phyloP scores from a whole-genome alignment of 2,329 filamentous ascomycete genomes.

The Hypoxylon sp. region DNA sequence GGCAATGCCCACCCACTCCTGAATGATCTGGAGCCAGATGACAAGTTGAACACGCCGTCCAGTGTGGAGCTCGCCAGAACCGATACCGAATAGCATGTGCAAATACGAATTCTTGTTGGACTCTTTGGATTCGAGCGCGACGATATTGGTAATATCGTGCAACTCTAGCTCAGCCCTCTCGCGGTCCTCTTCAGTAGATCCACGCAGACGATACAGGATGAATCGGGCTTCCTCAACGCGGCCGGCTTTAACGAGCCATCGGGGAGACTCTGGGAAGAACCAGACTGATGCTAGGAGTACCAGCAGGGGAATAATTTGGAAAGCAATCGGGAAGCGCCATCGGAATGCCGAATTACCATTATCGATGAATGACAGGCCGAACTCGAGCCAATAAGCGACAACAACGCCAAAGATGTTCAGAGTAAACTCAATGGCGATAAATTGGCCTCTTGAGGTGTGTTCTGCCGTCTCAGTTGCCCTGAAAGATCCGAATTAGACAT shows the following conservation, averaged over 20 bases:
- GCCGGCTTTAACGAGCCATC: slow-evolving; percentile 76
- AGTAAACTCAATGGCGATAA: slow-evolving; percentile 79
- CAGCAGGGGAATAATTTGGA: slow-evolving; percentile 75
- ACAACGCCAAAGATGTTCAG: slow-evolving; percentile 79
- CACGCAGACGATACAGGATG: slow-evolving; percentile 74
- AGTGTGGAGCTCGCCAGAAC: slow-evolving; percentile 74
- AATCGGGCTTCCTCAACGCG: slow-evolving; percentile 76
- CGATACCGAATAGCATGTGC: slow-evolving; percentile 75
- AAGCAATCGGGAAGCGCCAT: slow-evolving; percentile 78
- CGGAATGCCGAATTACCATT: slow-evolving; percentile 69
- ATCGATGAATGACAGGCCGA: slow-evolving; percentile 72
- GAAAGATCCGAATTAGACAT: slow-evolving; percentile 3
- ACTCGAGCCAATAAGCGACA: slow-evolving; percentile 72
- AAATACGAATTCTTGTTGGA: slow-evolving; percentile 70
- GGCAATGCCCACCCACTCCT: slow-evolving; percentile 78
- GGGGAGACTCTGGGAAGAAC: slow-evolving; percentile 78
- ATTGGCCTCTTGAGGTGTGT: slow-evolving; percentile 75
- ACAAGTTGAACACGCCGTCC: slow-evolving; percentile 77
- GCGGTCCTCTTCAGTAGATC: slow-evolving; percentile 65
- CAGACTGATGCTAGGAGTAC: slow-evolving; percentile 68
- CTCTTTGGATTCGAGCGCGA: slow-evolving; percentile 72
- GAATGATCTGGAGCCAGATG: slow-evolving; percentile 78
- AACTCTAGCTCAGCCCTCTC: slow-evolving; percentile 72
- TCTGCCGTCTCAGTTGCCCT: slow-evolving; percentile 76
- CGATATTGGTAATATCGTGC: slow-evolving; percentile 75